phyloP scores from a whole-genome alignment of 2,329 filamentous ascomycete genomes.

The Davidsoniella eucalypti region DNA sequence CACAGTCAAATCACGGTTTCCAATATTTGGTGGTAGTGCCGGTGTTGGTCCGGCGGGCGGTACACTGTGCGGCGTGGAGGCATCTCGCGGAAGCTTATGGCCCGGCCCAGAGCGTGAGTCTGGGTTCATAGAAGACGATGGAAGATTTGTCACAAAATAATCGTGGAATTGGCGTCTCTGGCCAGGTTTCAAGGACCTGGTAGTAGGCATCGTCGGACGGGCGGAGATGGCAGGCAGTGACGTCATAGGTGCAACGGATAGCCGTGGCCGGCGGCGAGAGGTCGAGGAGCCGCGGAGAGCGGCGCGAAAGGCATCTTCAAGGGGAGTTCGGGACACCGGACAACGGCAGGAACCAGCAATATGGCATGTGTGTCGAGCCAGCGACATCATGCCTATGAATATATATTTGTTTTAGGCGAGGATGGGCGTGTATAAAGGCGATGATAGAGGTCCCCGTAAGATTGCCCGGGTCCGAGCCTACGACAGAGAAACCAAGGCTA shows the following conservation, averaged over 20 bases:
- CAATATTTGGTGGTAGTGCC: slow-evolving; percentile 39
- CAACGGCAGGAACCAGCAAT: background rate
- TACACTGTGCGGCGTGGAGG: slow-evolving; percentile 60
- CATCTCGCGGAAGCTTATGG: slow-evolving; percentile 74
- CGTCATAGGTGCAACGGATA: slow-evolving; percentile 7
- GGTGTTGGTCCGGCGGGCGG: slow-evolving; percentile 37
- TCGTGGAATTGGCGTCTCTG: slow-evolving; percentile 57
- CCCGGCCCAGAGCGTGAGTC: slow-evolving; percentile 59
- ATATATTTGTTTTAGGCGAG: too few relatives aligned
- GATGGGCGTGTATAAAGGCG: too few relatives aligned
- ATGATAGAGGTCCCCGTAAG: too few relatives aligned
- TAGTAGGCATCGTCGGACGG: background rate
- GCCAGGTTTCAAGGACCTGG: background rate
- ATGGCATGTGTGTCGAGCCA: background rate
- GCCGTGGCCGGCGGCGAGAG: background rate
- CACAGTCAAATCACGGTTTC: slow-evolving; percentile 66
- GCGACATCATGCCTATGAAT: too few relatives aligned
- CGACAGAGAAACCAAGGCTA: too few relatives aligned
- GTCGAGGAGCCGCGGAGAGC: background rate
- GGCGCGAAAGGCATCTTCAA: background rate
- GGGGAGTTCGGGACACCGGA: background rate
- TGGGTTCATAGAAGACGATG: slow-evolving; percentile 81
- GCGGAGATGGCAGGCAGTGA: background rate
- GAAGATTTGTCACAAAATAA: slow-evolving; percentile 93
- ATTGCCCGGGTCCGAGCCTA: too few relatives aligned